Evolutionary conservation across 1,284 basidiomycete species (phyloP), one percentile per base, ranked within the genome.

Genomic region (Phaffia rhodozyma): DNA sequence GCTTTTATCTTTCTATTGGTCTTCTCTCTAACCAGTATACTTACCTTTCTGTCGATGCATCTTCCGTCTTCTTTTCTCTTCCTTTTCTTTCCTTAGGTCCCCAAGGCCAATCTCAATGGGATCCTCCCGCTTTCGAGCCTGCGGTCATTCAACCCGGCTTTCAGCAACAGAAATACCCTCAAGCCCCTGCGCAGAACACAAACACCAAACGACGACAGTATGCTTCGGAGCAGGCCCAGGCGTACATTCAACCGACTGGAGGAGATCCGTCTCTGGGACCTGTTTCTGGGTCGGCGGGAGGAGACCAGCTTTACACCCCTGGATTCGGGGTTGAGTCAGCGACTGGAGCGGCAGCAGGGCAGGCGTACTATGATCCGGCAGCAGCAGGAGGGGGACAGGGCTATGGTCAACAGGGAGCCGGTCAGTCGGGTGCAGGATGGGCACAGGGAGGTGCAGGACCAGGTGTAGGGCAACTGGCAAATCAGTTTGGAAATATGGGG

Each of bases 181-280:
- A 69, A 4, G 66, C 67, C 16, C 62, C 71, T 51, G 73, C 76
- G 20, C 73, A 73, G 3, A 73, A 75, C 7, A 71, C 76, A 20
- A 76, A 79, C 66, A 18, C 77, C 30, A 91, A 89, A 77, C 83
- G 90, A 69, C 84, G 91, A 59, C 89, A 92, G 75, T 94, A 94
- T 75, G 91, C 91, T 57, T 71, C 61, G 43, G 66, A 64, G 48
- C 68, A 69, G 60, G 67, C 59, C 21, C 61, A 61, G 68, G 50
- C 60, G 47, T 53, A 64, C 63, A 73, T 75, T 1, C 79, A 81
- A 47, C 76, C 80, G 55, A 51, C 73, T 59, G 75, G 77, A 64
- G 71, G 71, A 67, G 73, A 72, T 49, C 66, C 68, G 56, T 68
- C 76, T 55, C 71, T 75, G 20, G 75, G 71, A 47, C 71, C 72